Percentiles rank a stretch among this genome's conserved stretches.
These are phyloP conservation scores for Nectriaceae sp. DNA, from an alignment of 2,329 filamentous ascomycete genomes.

Conservation along the genomic window DNA sequence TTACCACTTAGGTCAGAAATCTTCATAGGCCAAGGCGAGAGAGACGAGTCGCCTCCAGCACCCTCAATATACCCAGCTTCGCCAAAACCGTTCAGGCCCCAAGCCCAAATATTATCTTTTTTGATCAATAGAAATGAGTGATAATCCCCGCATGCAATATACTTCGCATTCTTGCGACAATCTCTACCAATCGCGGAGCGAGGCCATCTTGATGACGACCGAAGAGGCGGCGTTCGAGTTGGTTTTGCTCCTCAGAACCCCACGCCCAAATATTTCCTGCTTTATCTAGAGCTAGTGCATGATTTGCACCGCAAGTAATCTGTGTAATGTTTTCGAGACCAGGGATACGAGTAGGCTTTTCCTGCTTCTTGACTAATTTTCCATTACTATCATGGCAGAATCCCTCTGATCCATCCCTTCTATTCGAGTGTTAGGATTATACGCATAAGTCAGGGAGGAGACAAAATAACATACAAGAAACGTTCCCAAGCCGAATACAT, in stretches of 20 bases:
- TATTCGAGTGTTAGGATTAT: no score
- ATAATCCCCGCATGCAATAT: conserved; percentile 65
- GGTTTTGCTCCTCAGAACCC: conserved; percentile 41
- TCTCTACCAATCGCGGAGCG: background rate
- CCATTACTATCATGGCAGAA: conserved; percentile 48
- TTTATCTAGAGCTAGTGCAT: conserved; percentile 62
- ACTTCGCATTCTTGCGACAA: conserved; percentile 50
- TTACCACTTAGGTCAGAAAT: conserved; percentile 62
- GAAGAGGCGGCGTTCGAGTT: conserved; percentile 49
- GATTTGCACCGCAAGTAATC: conserved; percentile 64
- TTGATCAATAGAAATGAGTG: conserved; percentile 71
- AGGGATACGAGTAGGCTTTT: conserved; percentile 48
- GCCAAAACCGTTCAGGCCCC: conserved; percentile 78
- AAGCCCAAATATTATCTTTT: conserved; percentile 69
- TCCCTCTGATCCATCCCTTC: conserved; percentile 42
- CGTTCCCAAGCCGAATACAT: conserved; percentile 76
- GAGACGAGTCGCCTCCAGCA: conserved; percentile 46
- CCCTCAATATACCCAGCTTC: conserved; percentile 58
- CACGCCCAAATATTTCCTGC: conserved; percentile 39
- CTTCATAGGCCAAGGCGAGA: conserved; percentile 55
- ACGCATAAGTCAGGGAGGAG: background rate
- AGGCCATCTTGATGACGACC: background rate
- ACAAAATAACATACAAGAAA: conserved; percentile 56
- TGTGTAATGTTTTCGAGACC: conserved; percentile 60
- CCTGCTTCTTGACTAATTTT: conserved; percentile 45